phyloP scores from a whole-genome alignment of 495 filamentous ascomycete genomes.

The Melanomma pulvis-pyrius region DNA sequence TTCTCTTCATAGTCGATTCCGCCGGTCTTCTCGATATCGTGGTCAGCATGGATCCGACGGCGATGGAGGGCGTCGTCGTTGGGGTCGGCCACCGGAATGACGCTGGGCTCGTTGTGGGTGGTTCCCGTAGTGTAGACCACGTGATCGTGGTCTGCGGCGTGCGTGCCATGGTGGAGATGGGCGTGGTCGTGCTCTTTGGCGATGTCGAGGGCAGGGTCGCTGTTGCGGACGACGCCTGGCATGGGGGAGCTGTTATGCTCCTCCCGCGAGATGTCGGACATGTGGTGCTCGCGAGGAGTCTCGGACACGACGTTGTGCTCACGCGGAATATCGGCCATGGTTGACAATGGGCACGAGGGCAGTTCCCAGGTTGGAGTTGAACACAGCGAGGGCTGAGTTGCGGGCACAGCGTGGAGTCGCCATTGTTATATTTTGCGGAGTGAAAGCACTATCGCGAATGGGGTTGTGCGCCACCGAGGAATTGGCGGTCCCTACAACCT shows the following conservation, averaged over 20 bases:
- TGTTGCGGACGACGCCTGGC: slow-evolving; percentile 39
- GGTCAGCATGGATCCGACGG: slow-evolving; percentile 42
- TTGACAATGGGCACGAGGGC: slow-evolving; percentile 13
- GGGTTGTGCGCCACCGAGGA: slow-evolving; percentile 12
- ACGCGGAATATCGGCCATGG: slow-evolving; percentile 29
- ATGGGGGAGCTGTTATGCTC: slow-evolving; percentile 45
- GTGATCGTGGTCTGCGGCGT: slow-evolving; percentile 51
- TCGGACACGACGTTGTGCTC: neutral
- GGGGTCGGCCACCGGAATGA: slow-evolving; percentile 49
- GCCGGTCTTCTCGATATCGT: slow-evolving; percentile 38
- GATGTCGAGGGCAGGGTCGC: slow-evolving; percentile 50
- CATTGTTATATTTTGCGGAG: slow-evolving; percentile 18
- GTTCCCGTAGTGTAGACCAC: slow-evolving; percentile 53
- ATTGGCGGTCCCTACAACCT: neutral
- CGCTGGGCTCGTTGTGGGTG: slow-evolving; percentile 48
- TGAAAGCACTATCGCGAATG: neutral
- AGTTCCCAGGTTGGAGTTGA: slow-evolving; percentile 10
- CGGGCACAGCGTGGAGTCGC: neutral
- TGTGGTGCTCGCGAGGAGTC: no score
- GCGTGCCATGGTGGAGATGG: slow-evolving; percentile 55
- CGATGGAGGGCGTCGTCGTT: slow-evolving; percentile 46
- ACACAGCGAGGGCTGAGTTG: slow-evolving; percentile 7
- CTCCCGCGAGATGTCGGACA: neutral
- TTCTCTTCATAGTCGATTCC: slow-evolving; percentile 45
- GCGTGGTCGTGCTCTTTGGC: slow-evolving; percentile 54